A percentile compares a stretch with the other conserved stretches of the same genome.
Evolutionary conservation across 768 basidiomycete species (phyloP).

Genomic region (Baorangia bicolor): DNA sequence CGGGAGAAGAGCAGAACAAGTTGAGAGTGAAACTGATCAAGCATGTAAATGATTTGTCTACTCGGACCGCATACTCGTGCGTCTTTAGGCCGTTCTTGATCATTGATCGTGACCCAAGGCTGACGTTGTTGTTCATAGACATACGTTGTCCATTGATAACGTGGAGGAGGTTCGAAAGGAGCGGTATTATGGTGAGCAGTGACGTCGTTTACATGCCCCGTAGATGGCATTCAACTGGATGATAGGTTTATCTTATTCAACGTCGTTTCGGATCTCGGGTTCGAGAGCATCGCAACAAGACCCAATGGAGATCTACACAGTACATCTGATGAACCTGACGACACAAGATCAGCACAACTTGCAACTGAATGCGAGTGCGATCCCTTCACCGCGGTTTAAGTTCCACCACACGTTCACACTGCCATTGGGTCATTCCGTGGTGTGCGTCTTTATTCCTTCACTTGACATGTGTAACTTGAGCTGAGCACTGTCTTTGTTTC

Average conservation of each 20-base stretch:
- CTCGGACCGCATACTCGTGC: conserved; percentile 2
- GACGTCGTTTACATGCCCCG: background rate
- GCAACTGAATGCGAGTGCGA: conserved; percentile 21
- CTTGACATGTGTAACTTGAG: background rate
- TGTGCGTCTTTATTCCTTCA: conserved; percentile 4
- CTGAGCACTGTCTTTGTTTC: background rate
- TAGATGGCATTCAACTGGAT: background rate
- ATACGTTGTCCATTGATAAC: conserved; percentile 6
- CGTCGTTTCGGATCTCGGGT: conserved; percentile 2
- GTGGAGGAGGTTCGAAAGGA: conserved; percentile 3
- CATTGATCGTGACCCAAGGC: background rate
- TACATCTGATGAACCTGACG: conserved; percentile 29
- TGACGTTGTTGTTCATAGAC: conserved; percentile 3
- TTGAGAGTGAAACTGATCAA: conserved; percentile 20
- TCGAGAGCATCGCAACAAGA: conserved; percentile 9
- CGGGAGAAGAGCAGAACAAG: conserved; percentile 4
- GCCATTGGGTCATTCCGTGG: conserved; percentile 18
- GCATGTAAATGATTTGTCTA: conserved; percentile 17
- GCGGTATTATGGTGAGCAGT: background rate
- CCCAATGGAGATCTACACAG: conserved; percentile 18
- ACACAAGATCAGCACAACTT: conserved; percentile 28
- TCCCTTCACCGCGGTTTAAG: conserved; percentile 25
- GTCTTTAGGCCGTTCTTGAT: background rate
- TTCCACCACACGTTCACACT: conserved; percentile 16
- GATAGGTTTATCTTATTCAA: background rate